Evolutionary conservation across 192 early-diverging fungal species (phyloP).

Genomic region (Ambispora gerdemannii): DNA sequence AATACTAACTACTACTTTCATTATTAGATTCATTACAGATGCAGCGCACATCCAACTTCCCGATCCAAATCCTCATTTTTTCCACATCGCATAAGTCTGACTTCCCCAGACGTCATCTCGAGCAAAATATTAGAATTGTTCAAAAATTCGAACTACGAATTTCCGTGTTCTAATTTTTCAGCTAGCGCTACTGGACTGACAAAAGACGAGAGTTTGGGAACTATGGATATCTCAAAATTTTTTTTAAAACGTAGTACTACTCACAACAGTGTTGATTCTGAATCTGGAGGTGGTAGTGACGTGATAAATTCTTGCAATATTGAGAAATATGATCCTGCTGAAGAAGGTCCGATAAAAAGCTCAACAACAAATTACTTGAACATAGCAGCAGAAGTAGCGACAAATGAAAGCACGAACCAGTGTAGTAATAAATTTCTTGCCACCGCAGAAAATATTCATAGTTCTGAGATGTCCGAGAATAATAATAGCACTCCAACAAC

Average conservation of each 20-base stretch:
- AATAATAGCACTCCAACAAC: not conserved
- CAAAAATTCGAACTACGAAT: slow-evolving; percentile 8
- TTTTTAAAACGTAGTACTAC: slow-evolving; percentile 8
- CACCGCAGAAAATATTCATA: not conserved
- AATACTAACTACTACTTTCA: slow-evolving; percentile 2
- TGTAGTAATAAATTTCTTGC: not conserved
- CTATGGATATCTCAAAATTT: slow-evolving; percentile 30
- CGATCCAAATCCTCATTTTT: slow-evolving; percentile 33
- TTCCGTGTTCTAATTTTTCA: slow-evolving; percentile 30
- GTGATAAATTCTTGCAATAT: not conserved
- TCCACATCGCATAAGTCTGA: slow-evolving; percentile 5
- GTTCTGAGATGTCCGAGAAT: not conserved
- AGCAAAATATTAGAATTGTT: slow-evolving; percentile 11
- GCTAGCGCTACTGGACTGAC: slow-evolving; percentile 26
- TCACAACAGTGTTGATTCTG: not conserved
- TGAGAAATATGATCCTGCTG: not conserved
- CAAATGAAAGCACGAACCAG: not conserved
- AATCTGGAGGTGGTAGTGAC: too few relatives aligned
- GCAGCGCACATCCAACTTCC: not conserved
- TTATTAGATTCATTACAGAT: slow-evolving; percentile 33
- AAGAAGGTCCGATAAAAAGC: not conserved
- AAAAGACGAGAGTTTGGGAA: slow-evolving; percentile 15
- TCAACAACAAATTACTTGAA: not conserved
- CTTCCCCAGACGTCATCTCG: slow-evolving; percentile 30
- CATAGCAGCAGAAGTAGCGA: not conserved